phyloP scores from a whole-genome alignment of 1,284 basidiomycete species.

The Sporisorium scitamineum region DNA sequence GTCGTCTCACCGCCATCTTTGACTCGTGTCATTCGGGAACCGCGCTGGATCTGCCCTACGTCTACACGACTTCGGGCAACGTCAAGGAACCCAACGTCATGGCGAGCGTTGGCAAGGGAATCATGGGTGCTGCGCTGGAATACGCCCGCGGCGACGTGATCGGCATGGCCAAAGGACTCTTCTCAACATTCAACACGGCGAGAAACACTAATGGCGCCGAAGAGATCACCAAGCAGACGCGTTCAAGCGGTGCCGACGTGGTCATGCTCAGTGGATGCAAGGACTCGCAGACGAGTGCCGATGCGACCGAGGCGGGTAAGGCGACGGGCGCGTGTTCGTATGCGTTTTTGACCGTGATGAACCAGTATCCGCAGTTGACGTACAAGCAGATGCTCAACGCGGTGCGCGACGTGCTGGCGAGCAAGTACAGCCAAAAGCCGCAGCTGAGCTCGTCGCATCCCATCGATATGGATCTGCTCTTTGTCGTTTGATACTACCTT shows the following conservation, averaged over 20 bases:
- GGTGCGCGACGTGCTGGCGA: slow-evolving; percentile 58
- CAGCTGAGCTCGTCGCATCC: slow-evolving; percentile 69
- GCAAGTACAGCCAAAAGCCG: slow-evolving; percentile 68
- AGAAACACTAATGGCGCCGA: slow-evolving; percentile 75
- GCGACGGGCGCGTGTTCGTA: slow-evolving; percentile 77
- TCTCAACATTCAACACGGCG: slow-evolving; percentile 71
- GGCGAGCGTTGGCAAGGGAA: slow-evolving; percentile 65
- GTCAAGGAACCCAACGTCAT: slow-evolving; percentile 85
- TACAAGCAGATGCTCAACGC: slow-evolving; percentile 67
- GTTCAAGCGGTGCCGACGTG: slow-evolving; percentile 83
- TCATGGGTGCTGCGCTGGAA: slow-evolving; percentile 74
- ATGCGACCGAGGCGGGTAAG: slow-evolving; percentile 82
- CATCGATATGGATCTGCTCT: slow-evolving; percentile 66
- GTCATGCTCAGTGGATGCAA: slow-evolving; percentile 78
- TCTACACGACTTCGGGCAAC: slow-evolving; percentile 89
- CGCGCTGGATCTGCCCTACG: slow-evolving; percentile 67
- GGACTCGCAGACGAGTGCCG: slow-evolving; percentile 91
- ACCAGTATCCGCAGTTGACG: slow-evolving; percentile 71
- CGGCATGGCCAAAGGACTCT: slow-evolving; percentile 71
- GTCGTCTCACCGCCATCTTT: slow-evolving; percentile 46
- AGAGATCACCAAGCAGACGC: slow-evolving; percentile 76
- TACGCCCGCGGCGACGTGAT: slow-evolving; percentile 82
- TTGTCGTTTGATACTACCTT: slow-evolving; percentile 46
- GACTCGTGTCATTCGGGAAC: slow-evolving; percentile 69
- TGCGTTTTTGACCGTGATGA: slow-evolving; percentile 70